Conservation (phyloP, 1,139 yeast genomes). For the Magnusiomyces suaveolens region DNA sequence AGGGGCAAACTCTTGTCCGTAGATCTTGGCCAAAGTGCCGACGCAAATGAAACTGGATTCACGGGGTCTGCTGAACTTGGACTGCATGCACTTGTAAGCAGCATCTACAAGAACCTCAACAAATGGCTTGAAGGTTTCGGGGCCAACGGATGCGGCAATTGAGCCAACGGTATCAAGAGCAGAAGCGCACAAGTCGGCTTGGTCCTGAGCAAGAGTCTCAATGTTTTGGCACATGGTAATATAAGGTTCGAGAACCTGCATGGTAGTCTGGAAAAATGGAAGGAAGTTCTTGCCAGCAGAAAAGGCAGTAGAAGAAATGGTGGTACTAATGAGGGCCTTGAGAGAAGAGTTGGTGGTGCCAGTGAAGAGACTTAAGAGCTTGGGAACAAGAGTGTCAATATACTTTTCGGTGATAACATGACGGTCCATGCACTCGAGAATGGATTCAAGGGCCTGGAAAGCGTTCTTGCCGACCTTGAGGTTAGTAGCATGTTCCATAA, state of each 20-base stretch:
- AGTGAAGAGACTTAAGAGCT: slow-evolving; percentile 69
- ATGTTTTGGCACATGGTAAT: slow-evolving; percentile 39
- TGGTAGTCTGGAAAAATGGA: slow-evolving; percentile 77
- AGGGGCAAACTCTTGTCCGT: slow-evolving; percentile 81
- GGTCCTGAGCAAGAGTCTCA: slow-evolving; percentile 30
- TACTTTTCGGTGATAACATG: slow-evolving; percentile 69
- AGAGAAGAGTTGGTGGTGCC: slow-evolving; percentile 55
- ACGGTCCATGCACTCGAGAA: slow-evolving; percentile 83
- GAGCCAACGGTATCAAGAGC: slow-evolving; percentile 90
- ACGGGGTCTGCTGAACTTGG: slow-evolving; percentile 76
- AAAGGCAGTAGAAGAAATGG: slow-evolving; percentile 93
- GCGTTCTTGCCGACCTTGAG: slow-evolving; percentile 85
- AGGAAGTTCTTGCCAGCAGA: slow-evolving; percentile 83
- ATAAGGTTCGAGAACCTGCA: slow-evolving; percentile 72
- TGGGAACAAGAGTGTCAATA: slow-evolving; percentile 60
- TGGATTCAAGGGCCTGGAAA: slow-evolving; percentile 81
- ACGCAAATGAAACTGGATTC: slow-evolving; percentile 95
- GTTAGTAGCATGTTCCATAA: slow-evolving; percentile 78
- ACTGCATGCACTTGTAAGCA: slow-evolving; percentile 68
- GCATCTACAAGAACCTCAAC: slow-evolving; percentile 87
- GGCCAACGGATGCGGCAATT: slow-evolving; percentile 94
- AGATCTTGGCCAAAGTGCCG: slow-evolving; percentile 89
- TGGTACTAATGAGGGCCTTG: slow-evolving; percentile 84
- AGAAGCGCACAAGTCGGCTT: slow-evolving; percentile 59
- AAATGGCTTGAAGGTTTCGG: slow-evolving; percentile 71